Base-by-base conservation (phyloP, 768 basidiomycete genomes). In the Candolleomyces efflorescens region DNA sequence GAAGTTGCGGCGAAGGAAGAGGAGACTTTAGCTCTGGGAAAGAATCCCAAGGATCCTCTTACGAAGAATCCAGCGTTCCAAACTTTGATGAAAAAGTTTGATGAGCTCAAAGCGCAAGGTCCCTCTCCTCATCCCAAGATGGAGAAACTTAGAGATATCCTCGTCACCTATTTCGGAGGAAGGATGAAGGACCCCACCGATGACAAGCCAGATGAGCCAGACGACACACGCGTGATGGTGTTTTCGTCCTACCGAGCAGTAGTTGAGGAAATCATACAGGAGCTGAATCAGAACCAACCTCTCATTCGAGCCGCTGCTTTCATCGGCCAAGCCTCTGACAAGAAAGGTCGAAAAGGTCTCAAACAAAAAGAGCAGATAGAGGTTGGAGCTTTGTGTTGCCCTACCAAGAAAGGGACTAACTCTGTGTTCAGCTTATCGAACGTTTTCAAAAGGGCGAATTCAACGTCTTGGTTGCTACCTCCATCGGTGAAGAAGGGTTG, bases 401-500 rank as follows among this genome's bases (percentile, higher is more conserved):
- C 20, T n/a, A 22, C 17, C 53, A 15, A 36, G 47, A 59, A n/a
- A 24, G 47, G 43, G n/a, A 47, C 56, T 58, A 48, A 63, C 27
- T 10, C 9, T 61, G 17, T 36, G 11, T 58, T 2, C 62, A 98
- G 94, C 81, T 92, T 32, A 92, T 99, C 66, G 76, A 85, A 58
- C 83, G 84, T 61, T 98, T 99, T 77, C 94, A 94, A 68, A 75
- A 73, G 3, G 94, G 93, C 11, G 86, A 86, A 58, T 93, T 83
- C 69, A 99, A 99, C 64, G 86, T 97, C 38, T 76, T 99, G 11
- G 96, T 99, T 7, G 90, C 95, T 1, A 98, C 97, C 4, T 96
- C 90, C 3, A 93, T 99, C 55, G 97, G 97, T 20, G 97, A 99
- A 73, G 97, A 99, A 71, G 97, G 97, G 57, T 78, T 99, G 17